Conservation (phyloP, 2,329 filamentous ascomycete species). For the Tolypocladium guangdongense region DNA sequence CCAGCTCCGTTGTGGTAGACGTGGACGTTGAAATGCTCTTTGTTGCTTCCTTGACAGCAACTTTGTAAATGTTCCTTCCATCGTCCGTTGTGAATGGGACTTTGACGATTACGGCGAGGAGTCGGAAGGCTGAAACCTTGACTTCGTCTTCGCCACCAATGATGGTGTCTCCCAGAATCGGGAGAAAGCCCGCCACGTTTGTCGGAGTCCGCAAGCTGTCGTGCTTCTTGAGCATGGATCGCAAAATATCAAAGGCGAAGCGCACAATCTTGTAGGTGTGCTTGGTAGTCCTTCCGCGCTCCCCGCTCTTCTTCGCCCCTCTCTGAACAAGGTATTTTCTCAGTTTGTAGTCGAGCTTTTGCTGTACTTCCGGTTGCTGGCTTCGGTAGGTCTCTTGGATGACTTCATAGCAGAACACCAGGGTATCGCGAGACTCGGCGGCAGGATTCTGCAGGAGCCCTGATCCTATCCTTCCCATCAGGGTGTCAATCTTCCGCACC, state of each 20-base stretch:
- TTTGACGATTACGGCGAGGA: slow-evolving; percentile 77
- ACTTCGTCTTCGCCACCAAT: slow-evolving; percentile 84
- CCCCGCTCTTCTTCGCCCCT: slow-evolving; percentile 62
- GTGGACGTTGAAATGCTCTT: slow-evolving; percentile 67
- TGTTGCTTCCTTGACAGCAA: slow-evolving; percentile 78
- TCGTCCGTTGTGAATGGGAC: slow-evolving; percentile 68
- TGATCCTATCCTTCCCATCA: slow-evolving; percentile 71
- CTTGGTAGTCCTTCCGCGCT: slow-evolving; percentile 61
- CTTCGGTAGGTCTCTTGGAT: slow-evolving; percentile 76
- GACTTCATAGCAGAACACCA: slow-evolving; percentile 93
- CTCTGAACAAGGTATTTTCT: slow-evolving; percentile 73
- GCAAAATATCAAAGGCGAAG: slow-evolving; percentile 79
- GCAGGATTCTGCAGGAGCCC: slow-evolving; percentile 76
- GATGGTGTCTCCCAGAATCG: slow-evolving; percentile 78
- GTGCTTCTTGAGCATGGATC: slow-evolving; percentile 77
- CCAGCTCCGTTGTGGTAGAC: slow-evolving; percentile 70
- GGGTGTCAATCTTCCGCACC: slow-evolving; percentile 81
- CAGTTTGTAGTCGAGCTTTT: slow-evolving; percentile 50
- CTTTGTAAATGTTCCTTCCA: slow-evolving; percentile 51
- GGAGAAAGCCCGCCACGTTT: slow-evolving; percentile 78
- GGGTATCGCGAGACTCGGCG: slow-evolving; percentile 65
- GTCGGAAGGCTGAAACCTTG: slow-evolving; percentile 73
- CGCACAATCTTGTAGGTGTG: slow-evolving; percentile 79
- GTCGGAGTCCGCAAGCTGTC: slow-evolving; percentile 66
- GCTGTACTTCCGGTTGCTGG: slow-evolving; percentile 37